Percentiles rank a stretch among this genome's conserved stretches.
These are phyloP conservation scores for Dentipellis sp. DNA, from an alignment of 768 basidiomycete genomes.

Conservation along the genomic window DNA sequence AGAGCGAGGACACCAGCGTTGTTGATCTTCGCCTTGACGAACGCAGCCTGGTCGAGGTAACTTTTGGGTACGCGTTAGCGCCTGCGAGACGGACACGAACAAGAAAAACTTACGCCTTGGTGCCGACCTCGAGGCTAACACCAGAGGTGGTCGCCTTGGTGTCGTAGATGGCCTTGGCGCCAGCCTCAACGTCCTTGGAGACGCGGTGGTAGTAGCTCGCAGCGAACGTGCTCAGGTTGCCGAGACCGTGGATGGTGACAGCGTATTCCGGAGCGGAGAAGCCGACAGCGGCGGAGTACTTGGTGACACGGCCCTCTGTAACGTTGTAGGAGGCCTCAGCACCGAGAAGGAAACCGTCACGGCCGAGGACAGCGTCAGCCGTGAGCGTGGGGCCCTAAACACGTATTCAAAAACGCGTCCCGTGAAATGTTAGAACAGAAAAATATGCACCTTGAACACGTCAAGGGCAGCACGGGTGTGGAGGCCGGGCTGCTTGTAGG, in stretches of 20 bases:
- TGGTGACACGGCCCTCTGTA: slow-evolving; percentile 83
- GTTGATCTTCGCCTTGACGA: slow-evolving; percentile 99
- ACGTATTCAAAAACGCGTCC: not conserved
- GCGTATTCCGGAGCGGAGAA: slow-evolving; percentile 96
- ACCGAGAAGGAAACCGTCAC: slow-evolving; percentile 96
- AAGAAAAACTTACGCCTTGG: slow-evolving; percentile 67
- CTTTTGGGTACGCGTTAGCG: slow-evolving; percentile 22
- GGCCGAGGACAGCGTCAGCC: slow-evolving; percentile 89
- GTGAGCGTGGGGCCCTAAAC: slow-evolving; percentile 92
- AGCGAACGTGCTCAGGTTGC: slow-evolving; percentile 88
- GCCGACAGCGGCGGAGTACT: slow-evolving; percentile 87
- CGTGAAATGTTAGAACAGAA: not conserved
- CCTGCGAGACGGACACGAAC: not conserved
- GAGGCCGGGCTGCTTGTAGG: slow-evolving; percentile 94
- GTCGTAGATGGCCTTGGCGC: slow-evolving; percentile 95
- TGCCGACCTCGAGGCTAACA: slow-evolving; percentile 89
- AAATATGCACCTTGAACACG: slow-evolving; percentile 76
- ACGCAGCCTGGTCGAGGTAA: slow-evolving; percentile 81
- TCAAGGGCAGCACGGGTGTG: slow-evolving; percentile 89
- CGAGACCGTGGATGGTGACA: slow-evolving; percentile 87
- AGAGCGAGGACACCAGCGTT: slow-evolving; percentile 86
- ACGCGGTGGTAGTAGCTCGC: slow-evolving; percentile 99
- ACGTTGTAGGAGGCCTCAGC: slow-evolving; percentile 96
- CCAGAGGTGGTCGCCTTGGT: slow-evolving; percentile 80
- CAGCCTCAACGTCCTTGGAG: slow-evolving; percentile 83